Conservation (phyloP, 2,329 filamentous ascomycete genomes). For the Exophiala spinifera region DNA sequence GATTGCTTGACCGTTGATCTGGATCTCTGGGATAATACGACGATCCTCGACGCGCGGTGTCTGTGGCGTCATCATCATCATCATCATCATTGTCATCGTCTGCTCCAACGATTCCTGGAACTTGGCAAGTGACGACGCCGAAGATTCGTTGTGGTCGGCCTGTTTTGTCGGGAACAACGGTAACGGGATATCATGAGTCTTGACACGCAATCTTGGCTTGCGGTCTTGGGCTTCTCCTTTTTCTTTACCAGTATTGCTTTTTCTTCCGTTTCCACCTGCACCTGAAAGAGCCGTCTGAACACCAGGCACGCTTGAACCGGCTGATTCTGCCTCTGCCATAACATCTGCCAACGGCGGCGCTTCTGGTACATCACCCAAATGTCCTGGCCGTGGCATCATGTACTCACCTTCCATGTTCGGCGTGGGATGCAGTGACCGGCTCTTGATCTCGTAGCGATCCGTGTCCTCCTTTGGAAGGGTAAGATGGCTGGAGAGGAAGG, state of each 20-base stretch:
- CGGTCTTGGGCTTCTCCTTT: background rate
- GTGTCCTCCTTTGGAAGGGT: background rate
- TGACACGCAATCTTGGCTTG: background rate
- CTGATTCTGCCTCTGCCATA: background rate
- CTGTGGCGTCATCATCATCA: background rate
- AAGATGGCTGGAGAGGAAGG: background rate
- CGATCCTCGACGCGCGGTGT: background rate
- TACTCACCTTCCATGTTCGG: too few relatives aligned
- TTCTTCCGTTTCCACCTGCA: too few relatives aligned
- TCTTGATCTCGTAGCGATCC: background rate
- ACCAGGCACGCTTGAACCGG: background rate
- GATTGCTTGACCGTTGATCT: background rate
- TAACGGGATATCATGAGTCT: background rate
- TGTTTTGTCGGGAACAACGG: background rate
- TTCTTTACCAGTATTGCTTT: too few relatives aligned
- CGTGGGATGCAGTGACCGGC: background rate
- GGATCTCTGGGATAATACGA: background rate
- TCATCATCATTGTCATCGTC: too few relatives aligned
- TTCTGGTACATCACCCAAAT: too few relatives aligned
- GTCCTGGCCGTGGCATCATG: too few relatives aligned
- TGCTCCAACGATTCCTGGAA: background rate
- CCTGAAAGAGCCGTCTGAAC: too few relatives aligned
- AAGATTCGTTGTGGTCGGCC: background rate
- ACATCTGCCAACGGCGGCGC: background rate
- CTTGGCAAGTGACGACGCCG: background rate